Evolutionary conservation across 1,139 yeast species (phyloP).

Genomic region (Candida anutae): DNA sequence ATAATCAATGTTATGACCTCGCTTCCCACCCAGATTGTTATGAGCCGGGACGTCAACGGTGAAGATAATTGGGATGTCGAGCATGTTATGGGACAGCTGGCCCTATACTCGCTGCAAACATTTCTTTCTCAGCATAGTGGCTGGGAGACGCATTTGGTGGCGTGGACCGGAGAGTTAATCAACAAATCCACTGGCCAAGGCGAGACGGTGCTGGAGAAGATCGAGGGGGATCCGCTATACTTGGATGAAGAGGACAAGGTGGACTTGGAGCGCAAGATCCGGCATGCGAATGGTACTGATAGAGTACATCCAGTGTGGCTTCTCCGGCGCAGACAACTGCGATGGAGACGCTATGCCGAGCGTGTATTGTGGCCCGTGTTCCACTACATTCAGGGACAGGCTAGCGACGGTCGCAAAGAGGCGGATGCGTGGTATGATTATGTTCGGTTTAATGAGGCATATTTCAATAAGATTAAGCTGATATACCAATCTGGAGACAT

Average conservation of each 20-base stretch:
- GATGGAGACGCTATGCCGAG: slow-evolving; percentile 90
- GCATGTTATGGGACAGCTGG: slow-evolving; percentile 76
- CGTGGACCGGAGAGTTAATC: slow-evolving; percentile 91
- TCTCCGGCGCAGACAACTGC: slow-evolving; percentile 57
- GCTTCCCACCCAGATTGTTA: slow-evolving; percentile 55
- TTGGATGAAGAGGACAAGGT: slow-evolving; percentile 49
- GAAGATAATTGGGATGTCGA: slow-evolving; percentile 42
- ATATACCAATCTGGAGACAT: slow-evolving; percentile 86
- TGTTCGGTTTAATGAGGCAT: slow-evolving; percentile 83
- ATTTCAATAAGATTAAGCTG: slow-evolving; percentile 65
- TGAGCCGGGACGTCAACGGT: slow-evolving; percentile 24
- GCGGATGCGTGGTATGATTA: slow-evolving; percentile 86
- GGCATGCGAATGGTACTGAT: slow-evolving; percentile 36
- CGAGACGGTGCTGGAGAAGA: slow-evolving; percentile 16
- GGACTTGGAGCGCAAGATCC: slow-evolving; percentile 36
- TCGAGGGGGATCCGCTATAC: slow-evolving; percentile 53
- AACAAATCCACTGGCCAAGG: slow-evolving; percentile 20
- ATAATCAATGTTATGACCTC: slow-evolving; percentile 62
- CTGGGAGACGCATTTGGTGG: slow-evolving; percentile 85
- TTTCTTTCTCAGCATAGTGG: slow-evolving; percentile 57
- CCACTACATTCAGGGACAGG: slow-evolving; percentile 78
- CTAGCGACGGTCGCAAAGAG: slow-evolving; percentile 60
- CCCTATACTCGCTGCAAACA: slow-evolving; percentile 68
- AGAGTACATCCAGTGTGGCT: slow-evolving; percentile 84
- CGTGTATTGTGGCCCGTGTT: slow-evolving; percentile 89